A percentile compares a stretch with the other conserved stretches of the same genome.
Evolutionary conservation across 1,139 yeast species (phyloP).

Genomic region (Diutina siamensis): DNA sequence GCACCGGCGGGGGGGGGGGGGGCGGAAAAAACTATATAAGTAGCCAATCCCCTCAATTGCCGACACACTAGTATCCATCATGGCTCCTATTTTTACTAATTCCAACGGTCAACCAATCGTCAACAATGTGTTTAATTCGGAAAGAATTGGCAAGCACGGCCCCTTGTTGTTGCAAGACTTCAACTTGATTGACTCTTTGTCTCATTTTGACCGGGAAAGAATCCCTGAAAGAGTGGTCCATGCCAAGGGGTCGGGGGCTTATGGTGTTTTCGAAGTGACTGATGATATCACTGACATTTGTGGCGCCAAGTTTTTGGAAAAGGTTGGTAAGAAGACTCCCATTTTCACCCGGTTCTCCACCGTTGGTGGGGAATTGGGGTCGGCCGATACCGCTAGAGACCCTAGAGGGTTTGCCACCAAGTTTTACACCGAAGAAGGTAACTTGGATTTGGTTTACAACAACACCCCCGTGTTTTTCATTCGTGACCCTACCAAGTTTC

Average conservation of each 20-base stretch:
- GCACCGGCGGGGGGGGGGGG: neutral
- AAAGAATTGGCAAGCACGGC: constrained; percentile 59
- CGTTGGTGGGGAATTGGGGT: constrained; percentile 81
- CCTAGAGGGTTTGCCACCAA: constrained; percentile 83
- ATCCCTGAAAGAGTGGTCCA: constrained; percentile 87
- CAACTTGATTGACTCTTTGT: constrained; percentile 63
- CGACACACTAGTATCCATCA: neutral
- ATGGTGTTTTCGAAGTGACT: constrained; percentile 69
- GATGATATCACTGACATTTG: constrained; percentile 66
- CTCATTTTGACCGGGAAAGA: constrained; percentile 81
- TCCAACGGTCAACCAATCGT: constrained; percentile 66
- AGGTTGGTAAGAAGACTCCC: constrained; percentile 67
- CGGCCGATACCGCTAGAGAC: constrained; percentile 81
- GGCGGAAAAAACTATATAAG: neutral
- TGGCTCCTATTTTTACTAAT: constrained; percentile 44
- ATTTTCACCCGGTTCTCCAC: constrained; percentile 74
- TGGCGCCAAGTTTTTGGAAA: constrained; percentile 57
- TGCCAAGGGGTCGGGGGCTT: constrained; percentile 85
- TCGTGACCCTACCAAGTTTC: constrained; percentile 81
- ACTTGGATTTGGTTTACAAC: constrained; percentile 80
- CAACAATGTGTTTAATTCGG: constrained; percentile 54
- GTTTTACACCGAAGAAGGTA: constrained; percentile 81
- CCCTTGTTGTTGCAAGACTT: constrained; percentile 64
- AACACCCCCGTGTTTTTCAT: constrained; percentile 84
- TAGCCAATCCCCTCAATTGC: neutral